These are phyloP conservation scores for Pleochaeta shiraiana DNA, from an alignment of 2,329 filamentous ascomycete species.

Conservation along the genomic window DNA sequence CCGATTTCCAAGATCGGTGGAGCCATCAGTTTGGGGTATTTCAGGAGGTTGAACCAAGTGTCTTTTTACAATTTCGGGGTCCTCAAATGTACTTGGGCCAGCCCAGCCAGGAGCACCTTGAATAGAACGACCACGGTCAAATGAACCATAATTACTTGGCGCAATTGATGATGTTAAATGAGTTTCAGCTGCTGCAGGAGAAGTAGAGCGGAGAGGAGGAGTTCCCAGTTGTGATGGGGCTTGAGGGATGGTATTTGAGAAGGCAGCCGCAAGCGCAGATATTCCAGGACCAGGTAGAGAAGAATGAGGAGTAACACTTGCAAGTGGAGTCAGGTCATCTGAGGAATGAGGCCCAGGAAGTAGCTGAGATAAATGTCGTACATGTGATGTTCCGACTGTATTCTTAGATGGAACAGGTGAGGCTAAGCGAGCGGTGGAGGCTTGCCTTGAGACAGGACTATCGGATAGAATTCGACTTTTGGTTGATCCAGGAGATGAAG, in stretches of 20 bases:
- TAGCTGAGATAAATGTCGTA: conserved; percentile 26
- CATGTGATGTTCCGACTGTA: conserved; percentile 25
- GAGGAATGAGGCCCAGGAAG: conserved; percentile 20
- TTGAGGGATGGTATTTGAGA: conserved; percentile 50
- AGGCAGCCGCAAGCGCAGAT: conserved; percentile 72
- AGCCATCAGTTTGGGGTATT: conserved; percentile 16
- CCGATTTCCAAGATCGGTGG: conserved; percentile 13
- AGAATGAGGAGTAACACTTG: conserved; percentile 32
- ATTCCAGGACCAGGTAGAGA: conserved; percentile 56
- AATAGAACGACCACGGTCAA: conserved; percentile 39
- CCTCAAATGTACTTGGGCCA: conserved; percentile 47
- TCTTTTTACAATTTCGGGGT: conserved; percentile 75
- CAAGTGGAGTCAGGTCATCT: conserved; percentile 36
- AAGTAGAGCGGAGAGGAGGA: conserved; percentile 33
- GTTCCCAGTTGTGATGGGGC: conserved; percentile 50
- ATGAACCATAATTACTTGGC: conserved; percentile 65
- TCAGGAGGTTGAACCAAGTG: conserved; percentile 61
- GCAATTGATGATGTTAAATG: conserved; percentile 22
- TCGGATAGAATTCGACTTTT: conserved; percentile 15
- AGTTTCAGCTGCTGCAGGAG: conserved; percentile 30
- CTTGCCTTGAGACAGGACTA: conserved; percentile 33
- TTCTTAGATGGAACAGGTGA: conserved; percentile 28
- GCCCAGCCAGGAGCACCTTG: conserved; percentile 22
- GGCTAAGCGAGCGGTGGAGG: conserved; percentile 37
- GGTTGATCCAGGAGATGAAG: conserved; percentile 27